phyloP scores from a whole-genome alignment of 441 rosid species.

The Jatropha multifida region DNA sequence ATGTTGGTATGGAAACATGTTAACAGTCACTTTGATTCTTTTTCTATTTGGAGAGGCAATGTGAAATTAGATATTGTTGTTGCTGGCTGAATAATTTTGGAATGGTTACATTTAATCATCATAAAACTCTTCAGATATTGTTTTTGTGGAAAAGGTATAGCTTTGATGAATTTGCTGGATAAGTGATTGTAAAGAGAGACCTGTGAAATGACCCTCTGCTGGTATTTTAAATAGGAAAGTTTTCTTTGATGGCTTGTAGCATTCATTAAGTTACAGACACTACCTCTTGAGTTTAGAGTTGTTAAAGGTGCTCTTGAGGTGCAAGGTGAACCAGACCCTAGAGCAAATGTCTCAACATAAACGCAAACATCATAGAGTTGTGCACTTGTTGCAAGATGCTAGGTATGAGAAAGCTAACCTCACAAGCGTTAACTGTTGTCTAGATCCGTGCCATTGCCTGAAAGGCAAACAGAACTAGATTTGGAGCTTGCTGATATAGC shows the following conservation, averaged over 20 bases:
- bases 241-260: background rate
- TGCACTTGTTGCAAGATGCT: background rate
- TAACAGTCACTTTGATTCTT: background rate
- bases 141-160: background rate
- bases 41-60: background rate
- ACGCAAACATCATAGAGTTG: background rate
- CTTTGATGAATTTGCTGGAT: background rate
- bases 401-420: background rate
- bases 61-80: background rate
- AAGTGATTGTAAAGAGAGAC: background rate
- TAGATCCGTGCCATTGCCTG: background rate
- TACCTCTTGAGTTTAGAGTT: background rate
- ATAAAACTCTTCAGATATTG: background rate
- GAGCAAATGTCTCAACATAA: background rate
- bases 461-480: background rate
- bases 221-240: background rate
- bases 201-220: background rate
- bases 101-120: background rate
- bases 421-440: background rate
- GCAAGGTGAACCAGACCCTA: background rate
- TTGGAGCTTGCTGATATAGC: background rate
- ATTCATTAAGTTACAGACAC: background rate
- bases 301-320: background rate
- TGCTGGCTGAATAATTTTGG: background rate
- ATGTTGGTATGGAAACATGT: background rate